phyloP scores from a whole-genome alignment of 2,329 filamentous ascomycete species.

The Albifimbria verrucaria region DNA sequence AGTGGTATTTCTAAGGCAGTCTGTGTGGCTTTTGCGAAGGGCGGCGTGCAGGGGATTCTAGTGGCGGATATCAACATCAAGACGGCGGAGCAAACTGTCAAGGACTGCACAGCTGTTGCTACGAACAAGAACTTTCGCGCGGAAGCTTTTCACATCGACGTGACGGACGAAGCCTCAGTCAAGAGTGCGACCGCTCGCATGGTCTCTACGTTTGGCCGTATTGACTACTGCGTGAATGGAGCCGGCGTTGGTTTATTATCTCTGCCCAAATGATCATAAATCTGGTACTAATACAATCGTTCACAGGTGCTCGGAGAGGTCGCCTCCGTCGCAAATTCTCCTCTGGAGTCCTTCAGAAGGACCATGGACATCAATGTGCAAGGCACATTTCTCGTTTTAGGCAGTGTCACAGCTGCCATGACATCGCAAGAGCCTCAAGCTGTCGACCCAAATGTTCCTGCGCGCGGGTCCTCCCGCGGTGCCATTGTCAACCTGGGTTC shows the following conservation, averaged over 20 bases:
- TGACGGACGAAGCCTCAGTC: constrained; percentile 11
- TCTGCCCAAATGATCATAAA: not conserved
- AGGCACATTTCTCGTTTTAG: constrained; percentile 9
- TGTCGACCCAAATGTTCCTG: not conserved
- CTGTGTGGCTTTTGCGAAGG: constrained; percentile 10
- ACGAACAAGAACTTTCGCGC: constrained; percentile 6
- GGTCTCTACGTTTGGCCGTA: constrained; percentile 9
- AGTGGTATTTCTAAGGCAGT: constrained; percentile 9
- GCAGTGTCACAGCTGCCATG: constrained; percentile 8
- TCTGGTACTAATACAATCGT: not conserved
- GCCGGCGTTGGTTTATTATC: constrained; percentile 9
- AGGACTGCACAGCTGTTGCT: constrained; percentile 8
- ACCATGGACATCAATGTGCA: constrained; percentile 10
- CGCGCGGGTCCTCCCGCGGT: constrained; percentile 9
- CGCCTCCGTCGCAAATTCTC: constrained; percentile 7
- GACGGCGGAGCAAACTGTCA: constrained; percentile 4
- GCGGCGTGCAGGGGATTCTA: constrained; percentile 9
- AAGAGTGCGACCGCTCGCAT: constrained; percentile 1
- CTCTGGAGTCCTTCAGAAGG: constrained; percentile 7
- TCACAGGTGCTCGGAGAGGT: not conserved
- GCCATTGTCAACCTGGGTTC: constrained; percentile 13
- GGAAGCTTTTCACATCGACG: constrained; percentile 6
- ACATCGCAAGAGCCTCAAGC: constrained; percentile 6
- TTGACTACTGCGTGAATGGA: constrained; percentile 16
- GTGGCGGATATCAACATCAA: constrained; percentile 11